Percentiles rank a stretch among this genome's conserved stretches.
Conservation (phyloP, 1,284 basidiomycete species). For the Pisolithus thermaeus region DNA sequence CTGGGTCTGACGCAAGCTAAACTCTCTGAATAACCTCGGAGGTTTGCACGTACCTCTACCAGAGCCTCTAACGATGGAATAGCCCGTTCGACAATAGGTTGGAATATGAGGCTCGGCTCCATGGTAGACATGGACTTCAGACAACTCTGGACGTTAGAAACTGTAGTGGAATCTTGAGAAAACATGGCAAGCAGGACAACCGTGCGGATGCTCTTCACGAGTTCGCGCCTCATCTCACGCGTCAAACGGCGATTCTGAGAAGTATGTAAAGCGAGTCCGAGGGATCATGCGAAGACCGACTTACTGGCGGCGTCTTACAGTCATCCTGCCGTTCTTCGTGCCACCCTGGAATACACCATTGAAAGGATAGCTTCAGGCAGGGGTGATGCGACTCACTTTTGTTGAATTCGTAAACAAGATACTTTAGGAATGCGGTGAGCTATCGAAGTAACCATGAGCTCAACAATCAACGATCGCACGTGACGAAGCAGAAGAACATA, state of each 20-base stretch:
- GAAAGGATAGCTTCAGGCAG: constrained; percentile 67
- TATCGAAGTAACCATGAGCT: constrained; percentile 12
- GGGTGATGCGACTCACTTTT: constrained; percentile 47
- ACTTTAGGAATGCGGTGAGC: constrained; percentile 45
- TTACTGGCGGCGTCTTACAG: constrained; percentile 80
- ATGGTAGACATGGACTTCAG: constrained; percentile 74
- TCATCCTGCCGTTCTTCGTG: constrained; percentile 75
- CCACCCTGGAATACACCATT: constrained; percentile 48
- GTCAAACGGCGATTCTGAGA: constrained; percentile 72
- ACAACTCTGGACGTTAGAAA: constrained; percentile 64
- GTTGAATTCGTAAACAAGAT: constrained; percentile 83
- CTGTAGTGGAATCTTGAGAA: constrained; percentile 74
- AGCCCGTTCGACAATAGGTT: constrained; percentile 87
- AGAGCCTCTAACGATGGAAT: constrained; percentile 88
- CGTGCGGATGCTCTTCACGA: constrained; percentile 80
- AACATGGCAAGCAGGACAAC: constrained; percentile 95
- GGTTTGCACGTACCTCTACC: constrained; percentile 49
- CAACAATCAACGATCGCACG: background rate
- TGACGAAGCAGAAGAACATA: constrained; percentile 31
- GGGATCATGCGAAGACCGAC: constrained; percentile 13
- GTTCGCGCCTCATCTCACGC: constrained; percentile 73
- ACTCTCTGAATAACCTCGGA: background rate
- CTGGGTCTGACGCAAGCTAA: constrained; percentile 49
- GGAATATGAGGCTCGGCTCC: constrained; percentile 87
- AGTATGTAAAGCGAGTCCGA: constrained; percentile 3